A percentile compares a stretch with the other conserved stretches of the same genome.
These are phyloP conservation scores for Colletotrichum agaves DNA, from an alignment of 2,329 filamentous ascomycete genomes.

Conservation along the genomic window DNA sequence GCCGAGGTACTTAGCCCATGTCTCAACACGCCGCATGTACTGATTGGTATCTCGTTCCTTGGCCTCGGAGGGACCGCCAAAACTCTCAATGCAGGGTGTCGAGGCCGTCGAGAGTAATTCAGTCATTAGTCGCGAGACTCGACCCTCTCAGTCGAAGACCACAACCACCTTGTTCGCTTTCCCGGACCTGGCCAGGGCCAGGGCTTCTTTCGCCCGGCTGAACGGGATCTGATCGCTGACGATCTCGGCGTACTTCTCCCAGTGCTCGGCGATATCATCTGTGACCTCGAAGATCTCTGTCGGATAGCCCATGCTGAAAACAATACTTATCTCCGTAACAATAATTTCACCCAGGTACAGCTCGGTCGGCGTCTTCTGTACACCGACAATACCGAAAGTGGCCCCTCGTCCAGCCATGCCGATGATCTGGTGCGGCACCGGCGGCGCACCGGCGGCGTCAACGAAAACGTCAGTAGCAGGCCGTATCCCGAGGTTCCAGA, in stretches of 20 bases:
- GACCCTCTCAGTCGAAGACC: neutral
- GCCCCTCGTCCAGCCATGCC: conserved; percentile 2
- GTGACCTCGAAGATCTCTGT: conserved; percentile 25
- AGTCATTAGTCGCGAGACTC: too few relatives aligned
- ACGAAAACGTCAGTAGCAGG: conserved; percentile 12
- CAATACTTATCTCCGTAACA: conserved; percentile 9
- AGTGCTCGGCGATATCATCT: conserved; percentile 19
- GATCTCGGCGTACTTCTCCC: conserved; percentile 23
- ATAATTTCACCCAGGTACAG: conserved; percentile 9
- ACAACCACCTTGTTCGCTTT: conserved; percentile 26
- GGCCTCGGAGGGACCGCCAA: too few relatives aligned
- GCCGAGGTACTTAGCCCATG: too few relatives aligned
- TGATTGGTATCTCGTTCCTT: too few relatives aligned
- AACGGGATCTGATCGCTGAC: conserved; percentile 20
- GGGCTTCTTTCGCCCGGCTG: conserved; percentile 3
- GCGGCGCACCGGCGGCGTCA: conserved; percentile 15
- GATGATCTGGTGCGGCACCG: conserved; percentile 4
- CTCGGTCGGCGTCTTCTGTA: conserved; percentile 18
- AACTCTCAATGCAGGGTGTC: too few relatives aligned
- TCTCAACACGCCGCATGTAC: too few relatives aligned
- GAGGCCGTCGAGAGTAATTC: too few relatives aligned
- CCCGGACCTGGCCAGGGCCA: conserved; percentile 15
- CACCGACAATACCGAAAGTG: conserved; percentile 8
- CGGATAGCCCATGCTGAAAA: conserved; percentile 23
- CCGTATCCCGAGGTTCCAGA: neutral